Evolutionary conservation across 2,329 filamentous ascomycete species (phyloP), one percentile per base, ranked within the genome.

Genomic region (Monilinia polystroma): DNA sequence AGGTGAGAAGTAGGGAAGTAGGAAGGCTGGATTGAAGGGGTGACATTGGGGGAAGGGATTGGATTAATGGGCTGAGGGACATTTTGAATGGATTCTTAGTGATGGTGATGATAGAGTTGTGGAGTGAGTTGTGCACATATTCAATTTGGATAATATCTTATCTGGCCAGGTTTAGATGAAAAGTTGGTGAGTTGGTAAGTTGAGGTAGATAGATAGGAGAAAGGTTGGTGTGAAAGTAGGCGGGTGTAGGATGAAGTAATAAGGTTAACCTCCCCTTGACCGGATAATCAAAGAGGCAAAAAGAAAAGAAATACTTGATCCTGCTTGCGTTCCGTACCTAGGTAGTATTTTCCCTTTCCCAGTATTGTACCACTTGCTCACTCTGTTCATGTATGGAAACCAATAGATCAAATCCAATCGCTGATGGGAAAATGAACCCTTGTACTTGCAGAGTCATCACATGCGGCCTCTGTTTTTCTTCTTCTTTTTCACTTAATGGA

Each of bases 1-100:
- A 78, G 71, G 84, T 80, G 68, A 88, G 80, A 74, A 87, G 79
- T 71, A 85, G 69, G 69, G 45, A 73, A 66, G 62, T 75, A 20
- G 56, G 63, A 32, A 63, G 55, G 32, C 43, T 49, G 32, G 58
- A 12, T 26, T 60, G 58, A 14, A 60, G 58, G 14, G 58, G 58
- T 4, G 58, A 60, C 58, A 60, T 60, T 60, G 58, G 58, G 7
- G 58, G 58, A 14, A 60, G 58, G 8, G 58, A 60, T 51, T 23
- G 58, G 4, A 51, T 60, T 20, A 60, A 26, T 64, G 41, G 43
- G 18, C 35, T 53, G 38, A 49, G 43, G 41, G 52, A 60, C 38
- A 60, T 66, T 52, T 41, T 63, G 49, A 10, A 23, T 11, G 35
- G 23, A 32, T 29, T 3, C 12, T 20, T 55, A 47, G 18, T 55